Percentiles rank a stretch among this genome's conserved stretches.
Evolutionary conservation across 768 basidiomycete genomes (phyloP).

Genomic region (Mycena haematopus): DNA sequence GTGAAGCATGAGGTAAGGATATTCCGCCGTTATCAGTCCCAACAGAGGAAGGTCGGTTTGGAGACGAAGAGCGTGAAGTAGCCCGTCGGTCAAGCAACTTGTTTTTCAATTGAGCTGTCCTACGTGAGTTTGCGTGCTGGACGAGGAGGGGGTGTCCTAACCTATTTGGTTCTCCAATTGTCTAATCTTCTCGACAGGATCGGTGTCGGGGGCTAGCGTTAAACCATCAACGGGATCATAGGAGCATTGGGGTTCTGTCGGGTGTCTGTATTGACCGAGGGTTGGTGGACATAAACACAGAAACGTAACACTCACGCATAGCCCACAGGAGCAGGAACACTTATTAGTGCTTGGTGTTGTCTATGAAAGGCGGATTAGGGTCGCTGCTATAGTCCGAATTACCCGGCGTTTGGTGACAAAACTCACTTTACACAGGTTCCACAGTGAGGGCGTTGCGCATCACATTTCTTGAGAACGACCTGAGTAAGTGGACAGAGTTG

Average conservation of each 20-base stretch:
- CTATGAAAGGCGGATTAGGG: conserved; percentile 42
- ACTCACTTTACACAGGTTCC: conserved; percentile 83
- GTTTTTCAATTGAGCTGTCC: conserved; percentile 65
- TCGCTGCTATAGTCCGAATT: conserved; percentile 1
- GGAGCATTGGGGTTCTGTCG: conserved; percentile 82
- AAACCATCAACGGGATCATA: conserved; percentile 90
- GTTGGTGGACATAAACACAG: conserved; percentile 7
- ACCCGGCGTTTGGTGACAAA: not conserved
- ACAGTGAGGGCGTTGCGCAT: conserved; percentile 86
- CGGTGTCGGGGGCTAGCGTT: conserved; percentile 74
- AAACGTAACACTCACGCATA: conserved; percentile 66
- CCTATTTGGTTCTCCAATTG: conserved; percentile 81
- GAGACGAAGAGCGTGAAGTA: conserved; percentile 47
- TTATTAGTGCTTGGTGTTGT: conserved; percentile 82
- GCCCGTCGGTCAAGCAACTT: conserved; percentile 62
- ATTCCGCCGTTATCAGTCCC: conserved; percentile 43
- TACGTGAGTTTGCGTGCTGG: conserved; percentile 24
- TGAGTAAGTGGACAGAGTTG: conserved; percentile 3
- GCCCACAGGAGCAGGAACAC: conserved; percentile 85
- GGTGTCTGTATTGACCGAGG: conserved; percentile 59
- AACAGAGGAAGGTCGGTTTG: conserved; percentile 34
- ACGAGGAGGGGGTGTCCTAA: conserved; percentile 33
- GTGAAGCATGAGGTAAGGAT: conserved; percentile 51
- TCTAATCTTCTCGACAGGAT: conserved; percentile 80
- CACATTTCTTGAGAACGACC: conserved; percentile 76